phyloP scores from a whole-genome alignment of 1,284 basidiomycete genomes.

The Ganoderma meredithae region DNA sequence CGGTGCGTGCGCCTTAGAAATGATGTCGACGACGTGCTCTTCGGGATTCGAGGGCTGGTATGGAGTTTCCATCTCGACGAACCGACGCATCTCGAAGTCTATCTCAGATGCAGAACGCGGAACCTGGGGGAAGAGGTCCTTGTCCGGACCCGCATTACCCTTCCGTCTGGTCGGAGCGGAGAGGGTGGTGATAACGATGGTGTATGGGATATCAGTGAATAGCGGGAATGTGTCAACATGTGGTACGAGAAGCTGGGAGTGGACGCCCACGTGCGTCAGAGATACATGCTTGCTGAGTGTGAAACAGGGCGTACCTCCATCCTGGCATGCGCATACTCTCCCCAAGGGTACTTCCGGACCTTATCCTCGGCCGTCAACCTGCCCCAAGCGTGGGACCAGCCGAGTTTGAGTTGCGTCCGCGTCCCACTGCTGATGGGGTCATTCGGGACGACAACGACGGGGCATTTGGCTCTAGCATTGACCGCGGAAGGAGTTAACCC shows the following conservation, averaged over 20 bases:
- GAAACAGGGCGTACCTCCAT: conserved; percentile 20
- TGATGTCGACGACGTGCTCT: conserved; percentile 27
- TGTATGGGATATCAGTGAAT: conserved; percentile 27
- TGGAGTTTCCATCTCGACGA: conserved; percentile 24
- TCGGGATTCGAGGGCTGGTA: conserved; percentile 28
- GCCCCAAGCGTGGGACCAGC: conserved; percentile 27
- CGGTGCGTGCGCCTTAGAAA: conserved; percentile 27
- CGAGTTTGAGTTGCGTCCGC: conserved; percentile 24
- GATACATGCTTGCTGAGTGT: not conserved
- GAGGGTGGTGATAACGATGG: conserved; percentile 24
- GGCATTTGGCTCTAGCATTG: conserved; percentile 21
- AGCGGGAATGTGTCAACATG: conserved; percentile 29
- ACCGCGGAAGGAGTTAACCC: conserved; percentile 21
- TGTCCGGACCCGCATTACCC: conserved; percentile 12
- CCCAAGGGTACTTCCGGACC: conserved; percentile 29
- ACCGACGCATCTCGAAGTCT: conserved; percentile 27
- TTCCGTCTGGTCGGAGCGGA: conserved; percentile 26
- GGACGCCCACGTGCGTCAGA: not conserved
- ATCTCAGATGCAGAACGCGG: conserved; percentile 28
- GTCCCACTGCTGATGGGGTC: conserved; percentile 24
- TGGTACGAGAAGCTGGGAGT: conserved; percentile 24
- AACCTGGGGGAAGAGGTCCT: conserved; percentile 19
- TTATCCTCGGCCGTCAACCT: conserved; percentile 22
- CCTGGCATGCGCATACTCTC: conserved; percentile 22
- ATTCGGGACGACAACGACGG: conserved; percentile 21